These are phyloP conservation scores for Bretschneidera sinensis DNA, from an alignment of 345 rosid species.

Conservation along the genomic window DNA sequence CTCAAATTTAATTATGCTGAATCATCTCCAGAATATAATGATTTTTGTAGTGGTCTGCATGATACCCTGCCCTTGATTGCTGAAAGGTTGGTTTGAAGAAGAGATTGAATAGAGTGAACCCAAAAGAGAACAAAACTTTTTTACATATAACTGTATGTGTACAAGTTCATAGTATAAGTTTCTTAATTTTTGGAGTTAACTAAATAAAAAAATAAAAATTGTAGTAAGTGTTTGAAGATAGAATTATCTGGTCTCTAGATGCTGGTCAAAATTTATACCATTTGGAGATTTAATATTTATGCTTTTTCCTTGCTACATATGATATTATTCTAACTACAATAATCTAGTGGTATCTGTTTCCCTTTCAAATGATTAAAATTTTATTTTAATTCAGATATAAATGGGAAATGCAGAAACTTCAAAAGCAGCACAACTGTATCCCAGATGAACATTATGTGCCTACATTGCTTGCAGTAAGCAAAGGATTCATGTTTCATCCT, in stretches of 20 bases:
- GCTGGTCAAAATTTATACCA: not conserved
- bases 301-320: not conserved
- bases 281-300: not conserved
- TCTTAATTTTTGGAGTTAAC: too few species aligned
- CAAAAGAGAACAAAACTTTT: too few species aligned
- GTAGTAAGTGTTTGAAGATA: too few species aligned
- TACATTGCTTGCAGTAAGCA: constrained; percentile 73
- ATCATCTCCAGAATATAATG: too few species aligned
- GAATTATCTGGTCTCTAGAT: not conserved
- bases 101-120: too few species aligned
- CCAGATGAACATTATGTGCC: constrained; percentile 84
- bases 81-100: too few species aligned
- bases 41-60: too few species aligned
- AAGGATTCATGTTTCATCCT: not conserved
- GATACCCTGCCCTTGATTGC: too few species aligned
- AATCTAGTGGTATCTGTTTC: not conserved
- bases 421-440: constrained; percentile 69
- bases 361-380: not conserved
- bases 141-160: too few species aligned
- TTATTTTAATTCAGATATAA: not conserved
- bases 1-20: too few species aligned
- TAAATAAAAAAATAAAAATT: too few species aligned
- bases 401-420: constrained; percentile 43
- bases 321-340: not conserved
- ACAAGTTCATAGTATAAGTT: too few species aligned